These are phyloP conservation scores for Striga asiatica DNA, from an alignment of 257 asterid species.

Conservation along the genomic window DNA sequence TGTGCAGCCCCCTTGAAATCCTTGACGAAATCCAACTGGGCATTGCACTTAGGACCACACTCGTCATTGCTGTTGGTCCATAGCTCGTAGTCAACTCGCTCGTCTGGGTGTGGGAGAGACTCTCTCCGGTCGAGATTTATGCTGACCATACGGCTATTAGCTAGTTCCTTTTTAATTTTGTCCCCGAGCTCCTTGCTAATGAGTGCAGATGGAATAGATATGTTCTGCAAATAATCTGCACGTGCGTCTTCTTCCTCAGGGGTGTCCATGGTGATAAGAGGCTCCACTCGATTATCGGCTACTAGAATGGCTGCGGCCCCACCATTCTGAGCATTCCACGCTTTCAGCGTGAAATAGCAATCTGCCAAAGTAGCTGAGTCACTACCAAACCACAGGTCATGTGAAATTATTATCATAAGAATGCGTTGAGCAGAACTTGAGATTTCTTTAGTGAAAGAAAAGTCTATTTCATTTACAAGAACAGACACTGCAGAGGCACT, in stretches of 20 bases:
- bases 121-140: constrained; percentile 88
- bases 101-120: constrained; percentile 96
- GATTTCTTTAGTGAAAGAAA: no score
- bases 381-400: no score
- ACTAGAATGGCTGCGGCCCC: constrained; percentile 98
- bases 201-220: constrained; percentile 74
- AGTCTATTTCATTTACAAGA: no score
- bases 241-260: constrained; percentile 62
- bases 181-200: constrained; percentile 79
- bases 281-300: constrained; percentile 66
- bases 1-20: constrained; percentile 89
- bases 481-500: no score
- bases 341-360: constrained; percentile 79
- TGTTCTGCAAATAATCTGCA: constrained; percentile 62
- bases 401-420: background rate
- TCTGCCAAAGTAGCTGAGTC: constrained; percentile 37
- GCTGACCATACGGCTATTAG: constrained; percentile 62
- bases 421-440: background rate
- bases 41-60: constrained; percentile 76
- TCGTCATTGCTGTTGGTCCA: constrained; percentile 95
- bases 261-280: constrained; percentile 85
- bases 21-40: constrained; percentile 60
- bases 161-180: constrained; percentile 45
- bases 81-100: constrained; percentile 83
- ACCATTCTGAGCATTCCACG: constrained; percentile 88